Percentiles rank a stretch among this genome's conserved stretches.
Evolutionary conservation across 495 filamentous ascomycete species (phyloP).

Genomic region (Podospora conica): DNA sequence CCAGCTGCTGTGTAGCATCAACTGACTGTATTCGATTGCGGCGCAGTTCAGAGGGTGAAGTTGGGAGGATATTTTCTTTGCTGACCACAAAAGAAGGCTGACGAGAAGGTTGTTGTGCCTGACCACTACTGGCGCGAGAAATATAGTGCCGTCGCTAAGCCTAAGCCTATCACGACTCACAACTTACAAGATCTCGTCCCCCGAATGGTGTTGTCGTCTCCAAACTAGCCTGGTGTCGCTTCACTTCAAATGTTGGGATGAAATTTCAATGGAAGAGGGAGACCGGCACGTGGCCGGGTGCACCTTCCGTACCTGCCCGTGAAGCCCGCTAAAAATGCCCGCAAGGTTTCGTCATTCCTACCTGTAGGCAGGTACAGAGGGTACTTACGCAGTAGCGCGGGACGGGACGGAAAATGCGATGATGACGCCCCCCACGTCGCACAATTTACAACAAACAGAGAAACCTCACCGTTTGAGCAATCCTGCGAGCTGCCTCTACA

Average conservation of each 20-base stretch:
- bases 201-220: neutral
- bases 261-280: neutral
- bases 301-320: neutral
- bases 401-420: too few species aligned
- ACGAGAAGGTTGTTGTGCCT: neutral
- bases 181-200: neutral
- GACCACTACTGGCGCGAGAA: neutral
- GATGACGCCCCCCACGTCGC: too few species aligned
- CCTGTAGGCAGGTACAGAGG: too few species aligned
- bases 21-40: neutral
- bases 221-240: neutral
- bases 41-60: neutral
- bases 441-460: too few species aligned
- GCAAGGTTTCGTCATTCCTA: too few species aligned
- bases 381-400: too few species aligned
- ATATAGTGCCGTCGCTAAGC: neutral
- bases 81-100: neutral
- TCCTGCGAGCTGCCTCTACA: too few species aligned
- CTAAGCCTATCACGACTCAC: neutral
- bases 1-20: neutral
- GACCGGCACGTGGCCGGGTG: too few species aligned
- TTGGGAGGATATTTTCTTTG: neutral
- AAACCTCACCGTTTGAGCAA: too few species aligned
- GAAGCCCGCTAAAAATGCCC: too few species aligned
- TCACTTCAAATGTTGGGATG: neutral